Conservation (phyloP, 2,329 filamentous ascomycete genomes). For the Exophiala sideris region DNA sequence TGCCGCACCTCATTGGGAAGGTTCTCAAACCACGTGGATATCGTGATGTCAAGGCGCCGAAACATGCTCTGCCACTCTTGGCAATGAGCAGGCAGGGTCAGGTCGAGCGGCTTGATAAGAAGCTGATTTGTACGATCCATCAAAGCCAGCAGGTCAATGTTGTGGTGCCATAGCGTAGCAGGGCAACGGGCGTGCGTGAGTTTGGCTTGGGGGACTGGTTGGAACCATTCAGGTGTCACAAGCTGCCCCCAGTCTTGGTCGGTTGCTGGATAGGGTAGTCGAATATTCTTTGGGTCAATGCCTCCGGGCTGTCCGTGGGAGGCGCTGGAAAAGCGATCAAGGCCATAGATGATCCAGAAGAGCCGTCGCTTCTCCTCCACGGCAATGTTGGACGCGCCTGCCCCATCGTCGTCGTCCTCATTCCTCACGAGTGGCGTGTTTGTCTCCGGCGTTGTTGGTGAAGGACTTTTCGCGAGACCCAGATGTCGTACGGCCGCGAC, state of each 20-base stretch:
- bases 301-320: conserved; percentile 10
- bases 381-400: not conserved
- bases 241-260: conserved; percentile 7
- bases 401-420: conserved; percentile 9
- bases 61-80: conserved; percentile 15
- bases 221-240: conserved; percentile 6
- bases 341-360: conserved; percentile 10
- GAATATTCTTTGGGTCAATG: conserved; percentile 10
- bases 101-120: conserved; percentile 7
- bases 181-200: conserved; percentile 2
- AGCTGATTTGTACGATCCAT: conserved; percentile 11
- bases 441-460: conserved; percentile 9
- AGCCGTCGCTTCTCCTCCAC: conserved; percentile 12
- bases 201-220: conserved; percentile 2
- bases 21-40: conserved; percentile 12
- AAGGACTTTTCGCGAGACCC: conserved; percentile 7
- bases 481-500: conserved; percentile 5
- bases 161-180: conserved; percentile 8
- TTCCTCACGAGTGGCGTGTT: conserved; percentile 9
- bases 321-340: conserved; percentile 10
- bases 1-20: conserved; percentile 3
- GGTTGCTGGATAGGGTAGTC: conserved; percentile 1
- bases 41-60: conserved; percentile 9
- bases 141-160: conserved; percentile 10
- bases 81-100: conserved; percentile 9